phyloP scores from a whole-genome alignment of 2,329 filamentous ascomycete species.

The Teratosphaeria gauchensis region DNA sequence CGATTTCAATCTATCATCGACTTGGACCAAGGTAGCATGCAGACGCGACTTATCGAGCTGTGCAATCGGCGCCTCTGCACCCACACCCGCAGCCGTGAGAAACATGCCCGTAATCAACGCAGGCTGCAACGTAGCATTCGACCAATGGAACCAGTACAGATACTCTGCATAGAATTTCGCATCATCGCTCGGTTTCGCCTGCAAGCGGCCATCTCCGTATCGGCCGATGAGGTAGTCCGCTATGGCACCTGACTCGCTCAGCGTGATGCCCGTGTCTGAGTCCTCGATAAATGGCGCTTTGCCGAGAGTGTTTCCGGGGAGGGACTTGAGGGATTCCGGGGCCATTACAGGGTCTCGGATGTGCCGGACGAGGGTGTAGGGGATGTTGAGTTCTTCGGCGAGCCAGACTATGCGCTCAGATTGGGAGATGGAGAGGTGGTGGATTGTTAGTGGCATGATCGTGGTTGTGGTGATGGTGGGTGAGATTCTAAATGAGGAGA shows the following conservation, averaged over 20 bases:
- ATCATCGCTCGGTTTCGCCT: constrained; percentile 33
- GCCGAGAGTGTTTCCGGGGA: constrained; percentile 1
- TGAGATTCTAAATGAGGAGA: neutral
- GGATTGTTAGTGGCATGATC: constrained; percentile 29
- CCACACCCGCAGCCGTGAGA: constrained; percentile 8
- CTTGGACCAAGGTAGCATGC: constrained; percentile 5
- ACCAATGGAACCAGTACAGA: constrained; percentile 48
- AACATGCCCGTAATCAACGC: constrained; percentile 17
- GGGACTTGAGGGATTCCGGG: constrained; percentile 13
- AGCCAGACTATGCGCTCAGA: constrained; percentile 56
- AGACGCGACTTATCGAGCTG: constrained; percentile 43
- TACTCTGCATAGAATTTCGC: constrained; percentile 49
- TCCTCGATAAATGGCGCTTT: constrained; percentile 3
- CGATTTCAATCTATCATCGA: neutral
- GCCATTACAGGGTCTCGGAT: constrained; percentile 33
- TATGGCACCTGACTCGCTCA: constrained; percentile 2
- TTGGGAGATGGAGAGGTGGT: constrained; percentile 39
- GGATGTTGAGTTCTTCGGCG: constrained; percentile 53
- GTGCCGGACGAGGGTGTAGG: constrained; percentile 42
- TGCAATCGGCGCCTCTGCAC: constrained; percentile 29
- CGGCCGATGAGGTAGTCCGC: constrained; percentile 18
- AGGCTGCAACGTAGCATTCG: constrained; percentile 31
- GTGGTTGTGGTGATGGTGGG: constrained; percentile 11
- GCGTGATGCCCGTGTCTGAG: neutral
- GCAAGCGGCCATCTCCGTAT: constrained; percentile 42